These are phyloP conservation scores for Leccinum truebloodii DNA, from an alignment of 768 basidiomycete genomes.

Conservation along the genomic window DNA sequence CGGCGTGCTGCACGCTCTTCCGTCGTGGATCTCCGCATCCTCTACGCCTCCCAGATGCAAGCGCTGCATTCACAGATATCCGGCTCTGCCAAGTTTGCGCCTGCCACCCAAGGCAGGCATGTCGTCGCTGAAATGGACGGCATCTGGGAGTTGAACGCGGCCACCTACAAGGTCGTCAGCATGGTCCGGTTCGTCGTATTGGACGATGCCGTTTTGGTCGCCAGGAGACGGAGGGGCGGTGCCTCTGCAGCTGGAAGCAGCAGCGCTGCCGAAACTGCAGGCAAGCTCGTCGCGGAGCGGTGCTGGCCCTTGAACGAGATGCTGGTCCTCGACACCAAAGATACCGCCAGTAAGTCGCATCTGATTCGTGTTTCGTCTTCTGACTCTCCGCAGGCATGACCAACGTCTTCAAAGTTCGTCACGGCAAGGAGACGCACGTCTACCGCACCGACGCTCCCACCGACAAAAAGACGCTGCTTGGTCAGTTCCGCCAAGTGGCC, in stretches of 20 bases:
- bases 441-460: constrained; percentile 80
- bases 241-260: constrained; percentile 63
- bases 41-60: constrained; percentile 96
- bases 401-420: constrained; percentile 95
- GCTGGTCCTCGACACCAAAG: constrained; percentile 94
- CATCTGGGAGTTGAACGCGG: constrained; percentile 83
- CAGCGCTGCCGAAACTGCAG: constrained; percentile 54
- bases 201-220: constrained; percentile 89
- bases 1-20: constrained; percentile 79
- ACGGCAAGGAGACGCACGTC: constrained; percentile 92
- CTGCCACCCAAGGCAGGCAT: constrained; percentile 88
- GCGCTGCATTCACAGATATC: constrained; percentile 87
- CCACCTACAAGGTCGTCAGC: constrained; percentile 91
- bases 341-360: constrained; percentile 75
- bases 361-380: neutral
- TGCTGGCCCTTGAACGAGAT: constrained; percentile 96
- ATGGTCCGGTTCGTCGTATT: constrained; percentile 88
- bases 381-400: constrained; percentile 58
- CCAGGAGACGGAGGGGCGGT: constrained; percentile 66
- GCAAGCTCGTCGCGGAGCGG: constrained; percentile 86
- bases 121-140: constrained; percentile 84
- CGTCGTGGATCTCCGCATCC: constrained; percentile 89
- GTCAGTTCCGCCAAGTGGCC: constrained; percentile 87
- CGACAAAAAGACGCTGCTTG: constrained; percentile 85
- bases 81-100: constrained; percentile 93